Evolutionary conservation across 2,329 filamentous ascomycete species (phyloP).

Genomic region (Beauveria sp.): DNA sequence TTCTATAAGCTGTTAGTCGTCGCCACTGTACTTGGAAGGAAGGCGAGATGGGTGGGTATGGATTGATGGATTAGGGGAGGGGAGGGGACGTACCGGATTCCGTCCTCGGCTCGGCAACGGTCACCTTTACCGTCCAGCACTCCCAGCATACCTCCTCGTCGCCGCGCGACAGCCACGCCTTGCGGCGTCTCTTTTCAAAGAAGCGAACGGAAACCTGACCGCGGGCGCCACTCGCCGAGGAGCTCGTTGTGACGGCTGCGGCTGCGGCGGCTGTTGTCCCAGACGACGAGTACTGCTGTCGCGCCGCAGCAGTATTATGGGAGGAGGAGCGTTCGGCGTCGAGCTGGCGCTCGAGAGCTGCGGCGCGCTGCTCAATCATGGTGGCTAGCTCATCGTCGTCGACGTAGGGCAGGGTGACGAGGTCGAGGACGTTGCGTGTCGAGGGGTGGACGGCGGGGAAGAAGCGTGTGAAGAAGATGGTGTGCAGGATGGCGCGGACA

Average conservation of each 20-base stretch:
- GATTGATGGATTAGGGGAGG: neutral
- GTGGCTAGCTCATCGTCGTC: conserved; percentile 87
- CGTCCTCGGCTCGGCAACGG: conserved; percentile 81
- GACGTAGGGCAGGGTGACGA: conserved; percentile 74
- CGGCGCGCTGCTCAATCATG: conserved; percentile 82
- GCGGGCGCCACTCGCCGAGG: conserved; percentile 43
- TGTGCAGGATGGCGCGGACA: conserved; percentile 88
- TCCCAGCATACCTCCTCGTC: conserved; percentile 98
- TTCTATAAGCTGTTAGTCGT: conserved; percentile 42
- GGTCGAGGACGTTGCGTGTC: conserved; percentile 82
- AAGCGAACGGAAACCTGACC: conserved; percentile 84
- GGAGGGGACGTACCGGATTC: conserved; percentile 61
- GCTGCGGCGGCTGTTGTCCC: neutral
- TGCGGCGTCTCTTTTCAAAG: conserved; percentile 83
- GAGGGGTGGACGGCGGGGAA: conserved; percentile 79
- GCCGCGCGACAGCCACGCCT: conserved; percentile 68
- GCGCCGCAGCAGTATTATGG: conserved; percentile 18
- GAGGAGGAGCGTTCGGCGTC: conserved; percentile 44
- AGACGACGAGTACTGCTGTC: conserved; percentile 13
- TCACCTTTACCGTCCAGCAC: conserved; percentile 88
- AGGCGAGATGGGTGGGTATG: neutral
- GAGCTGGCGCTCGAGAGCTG: conserved; percentile 72
- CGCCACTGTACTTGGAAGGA: too few species aligned
- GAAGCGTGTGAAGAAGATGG: conserved; percentile 98
- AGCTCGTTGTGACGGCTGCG: conserved; percentile 15